phyloP scores from a whole-genome alignment of 202 grass and related monocot species.

The Bolboschoenoplectus hybrid region DNA sequence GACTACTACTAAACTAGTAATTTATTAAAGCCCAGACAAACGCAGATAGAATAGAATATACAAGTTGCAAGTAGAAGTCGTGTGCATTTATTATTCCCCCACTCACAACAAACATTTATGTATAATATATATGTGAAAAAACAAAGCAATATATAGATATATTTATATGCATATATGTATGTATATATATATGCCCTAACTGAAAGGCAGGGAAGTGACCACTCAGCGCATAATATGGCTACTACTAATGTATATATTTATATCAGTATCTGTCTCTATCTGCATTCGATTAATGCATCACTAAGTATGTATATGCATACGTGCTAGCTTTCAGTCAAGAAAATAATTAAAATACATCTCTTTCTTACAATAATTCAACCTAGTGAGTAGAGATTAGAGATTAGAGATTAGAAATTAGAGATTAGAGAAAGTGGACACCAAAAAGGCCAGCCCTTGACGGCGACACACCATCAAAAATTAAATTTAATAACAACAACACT shows the following conservation, averaged over 20 bases:
- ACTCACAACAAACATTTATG: slow-evolving; percentile 21
- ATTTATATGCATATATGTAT: no score
- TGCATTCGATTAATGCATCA: slow-evolving; percentile 35
- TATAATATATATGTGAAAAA: background rate
- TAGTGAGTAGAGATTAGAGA: slow-evolving; percentile 21
- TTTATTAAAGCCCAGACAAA: slow-evolving; percentile 4
- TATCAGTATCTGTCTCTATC: background rate
- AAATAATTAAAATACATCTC: background rate
- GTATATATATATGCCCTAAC: slow-evolving; percentile 28
- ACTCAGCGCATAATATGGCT: slow-evolving; percentile 36
- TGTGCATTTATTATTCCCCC: slow-evolving; percentile 36
- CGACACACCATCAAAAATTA: slow-evolving; percentile 21
- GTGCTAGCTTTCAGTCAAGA: slow-evolving; percentile 6
- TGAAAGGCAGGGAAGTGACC: slow-evolving; percentile 41
- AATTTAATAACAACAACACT: slow-evolving; percentile 10
- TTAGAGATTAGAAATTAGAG: background rate
- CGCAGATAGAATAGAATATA: slow-evolving; percentile 27
- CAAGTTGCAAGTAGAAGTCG: slow-evolving; percentile 9
- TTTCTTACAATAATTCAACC: background rate
- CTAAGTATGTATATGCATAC: slow-evolving; percentile 19
- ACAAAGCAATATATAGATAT: background rate
- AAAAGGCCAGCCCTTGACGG: slow-evolving; percentile 38
- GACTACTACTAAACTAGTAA: slow-evolving; percentile 1
- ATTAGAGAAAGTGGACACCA: slow-evolving; percentile 28
- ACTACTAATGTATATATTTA: background rate